Evolutionary conservation across 768 basidiomycete species (phyloP).

Genomic region (Boletus insuetus): DNA sequence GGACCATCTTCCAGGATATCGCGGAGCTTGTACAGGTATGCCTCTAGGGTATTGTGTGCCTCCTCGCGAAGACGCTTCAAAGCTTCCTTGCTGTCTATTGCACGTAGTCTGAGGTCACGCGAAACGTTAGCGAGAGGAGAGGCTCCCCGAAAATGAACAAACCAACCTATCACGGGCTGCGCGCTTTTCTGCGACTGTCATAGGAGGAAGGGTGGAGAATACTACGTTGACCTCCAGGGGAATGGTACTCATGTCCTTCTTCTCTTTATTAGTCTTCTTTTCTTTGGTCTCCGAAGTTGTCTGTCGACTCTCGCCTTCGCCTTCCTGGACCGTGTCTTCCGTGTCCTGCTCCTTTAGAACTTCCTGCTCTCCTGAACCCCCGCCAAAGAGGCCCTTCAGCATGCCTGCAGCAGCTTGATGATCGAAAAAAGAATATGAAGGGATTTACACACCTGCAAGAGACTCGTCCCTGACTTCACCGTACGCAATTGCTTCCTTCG

Average conservation of each 20-base stretch:
- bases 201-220: slow-evolving; percentile 64
- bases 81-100: slow-evolving; percentile 73
- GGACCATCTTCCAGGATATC: slow-evolving; percentile 70
- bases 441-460: slow-evolving; percentile 52
- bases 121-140: slow-evolving; percentile 1
- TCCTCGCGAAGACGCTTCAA: slow-evolving; percentile 81
- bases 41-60: slow-evolving; percentile 86
- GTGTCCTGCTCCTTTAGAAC: slow-evolving; percentile 28
- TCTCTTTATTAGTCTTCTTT: slow-evolving; percentile 37
- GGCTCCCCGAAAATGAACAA: neutral
- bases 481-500: slow-evolving; percentile 73
- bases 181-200: slow-evolving; percentile 77
- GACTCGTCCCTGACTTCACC: slow-evolving; percentile 84
- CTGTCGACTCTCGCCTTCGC: slow-evolving; percentile 26
- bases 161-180: slow-evolving; percentile 68
- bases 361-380: slow-evolving; percentile 40
- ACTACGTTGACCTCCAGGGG: slow-evolving; percentile 59
- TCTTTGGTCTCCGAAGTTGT: slow-evolving; percentile 30
- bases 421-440: slow-evolving; percentile 1
- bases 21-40: slow-evolving; percentile 88
- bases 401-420: slow-evolving; percentile 50
- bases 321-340: slow-evolving; percentile 20
- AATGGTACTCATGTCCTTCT: slow-evolving; percentile 55
- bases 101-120: slow-evolving; percentile 56
- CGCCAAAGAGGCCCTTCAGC: slow-evolving; percentile 85